Evolutionary conservation across 1,284 basidiomycete species (phyloP).

Genomic region (Cutaneotrichosporon spelunceum): DNA sequence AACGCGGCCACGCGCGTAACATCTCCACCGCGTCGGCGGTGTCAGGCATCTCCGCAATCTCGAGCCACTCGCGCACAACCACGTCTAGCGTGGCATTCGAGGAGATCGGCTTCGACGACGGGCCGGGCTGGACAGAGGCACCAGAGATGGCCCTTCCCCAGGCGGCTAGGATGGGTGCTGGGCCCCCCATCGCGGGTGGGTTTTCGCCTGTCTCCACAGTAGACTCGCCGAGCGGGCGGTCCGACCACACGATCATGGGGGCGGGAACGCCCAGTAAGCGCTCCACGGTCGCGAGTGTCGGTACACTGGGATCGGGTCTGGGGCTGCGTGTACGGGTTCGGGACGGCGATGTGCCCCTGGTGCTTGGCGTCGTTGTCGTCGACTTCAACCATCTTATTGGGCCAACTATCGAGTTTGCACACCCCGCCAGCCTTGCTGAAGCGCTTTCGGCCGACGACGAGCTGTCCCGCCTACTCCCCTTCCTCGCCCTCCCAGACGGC

Average conservation of each 20-base stretch:
- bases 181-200: not conserved
- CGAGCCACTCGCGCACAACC: slow-evolving; percentile 2
- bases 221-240: slow-evolving; percentile 6
- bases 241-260: not conserved
- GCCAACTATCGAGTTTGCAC: slow-evolving; percentile 76
- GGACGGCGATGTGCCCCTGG: slow-evolving; percentile 26
- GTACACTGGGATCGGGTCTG: not conserved
- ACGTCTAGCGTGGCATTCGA: slow-evolving; percentile 15
- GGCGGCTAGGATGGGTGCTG: slow-evolving; percentile 5
- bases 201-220: not conserved
- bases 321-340: not conserved
- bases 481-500: slow-evolving; percentile 95
- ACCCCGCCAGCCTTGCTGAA: slow-evolving; percentile 57
- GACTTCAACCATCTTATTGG: slow-evolving; percentile 91
- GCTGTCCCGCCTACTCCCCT: slow-evolving; percentile 78
- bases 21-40: slow-evolving; percentile 3
- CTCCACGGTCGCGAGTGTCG: not conserved
- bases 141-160: slow-evolving; percentile 10
- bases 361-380: slow-evolving; percentile 78
- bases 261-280: slow-evolving; percentile 1
- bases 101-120: slow-evolving; percentile 26
- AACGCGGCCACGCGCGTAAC: slow-evolving; percentile 3
- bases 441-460: slow-evolving; percentile 75
- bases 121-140: slow-evolving; percentile 20
- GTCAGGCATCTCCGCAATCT: not conserved